These are phyloP conservation scores for Didymella lethalis DNA, from an alignment of 2,329 filamentous ascomycete species.

Conservation along the genomic window DNA sequence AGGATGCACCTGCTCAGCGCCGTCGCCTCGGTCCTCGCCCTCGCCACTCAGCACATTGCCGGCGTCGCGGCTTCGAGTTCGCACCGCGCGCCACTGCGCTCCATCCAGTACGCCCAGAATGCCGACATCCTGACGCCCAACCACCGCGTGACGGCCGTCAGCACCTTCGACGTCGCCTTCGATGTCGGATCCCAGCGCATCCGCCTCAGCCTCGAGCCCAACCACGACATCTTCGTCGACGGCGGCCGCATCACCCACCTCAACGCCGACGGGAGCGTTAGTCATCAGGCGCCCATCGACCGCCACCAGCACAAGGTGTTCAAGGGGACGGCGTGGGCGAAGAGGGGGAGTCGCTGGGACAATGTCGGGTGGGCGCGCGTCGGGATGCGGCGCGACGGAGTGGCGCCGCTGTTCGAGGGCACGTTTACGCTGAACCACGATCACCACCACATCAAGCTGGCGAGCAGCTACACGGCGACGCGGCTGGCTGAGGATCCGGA, in stretches of 20 bases:
- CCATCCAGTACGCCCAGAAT: constrained; percentile 76
- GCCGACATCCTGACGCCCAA: constrained; percentile 79
- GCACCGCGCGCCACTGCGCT: constrained; percentile 75
- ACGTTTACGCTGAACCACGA: constrained; percentile 82
- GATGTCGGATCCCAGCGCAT: constrained; percentile 71
- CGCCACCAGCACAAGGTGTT: constrained; percentile 81
- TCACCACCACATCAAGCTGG: constrained; percentile 85
- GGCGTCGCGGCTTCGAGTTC: constrained; percentile 40
- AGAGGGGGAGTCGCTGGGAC: constrained; percentile 81
- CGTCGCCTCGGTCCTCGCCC: constrained; percentile 24
- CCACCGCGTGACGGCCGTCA: constrained; percentile 79
- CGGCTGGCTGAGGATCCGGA: constrained; percentile 73
- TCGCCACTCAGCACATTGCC: constrained; percentile 35
- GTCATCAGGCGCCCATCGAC: constrained; percentile 71
- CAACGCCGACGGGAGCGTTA: constrained; percentile 73
- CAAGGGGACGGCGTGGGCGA: constrained; percentile 77
- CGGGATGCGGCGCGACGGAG: constrained; percentile 77
- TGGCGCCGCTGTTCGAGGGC: constrained; percentile 84
- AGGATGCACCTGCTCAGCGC: constrained; percentile 28
- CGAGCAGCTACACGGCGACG: constrained; percentile 75
- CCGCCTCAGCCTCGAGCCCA: constrained; percentile 84
- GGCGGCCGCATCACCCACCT: constrained; percentile 78
- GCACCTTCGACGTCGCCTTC: constrained; percentile 86
- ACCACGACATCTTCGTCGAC: constrained; percentile 84
- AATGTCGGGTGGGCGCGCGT: constrained; percentile 88